Percentiles rank a stretch among this genome's conserved stretches.
Evolutionary conservation across 2,329 filamentous ascomycete genomes (phyloP).

Genomic region (Pseudocercospora pini-densiflorae): DNA sequence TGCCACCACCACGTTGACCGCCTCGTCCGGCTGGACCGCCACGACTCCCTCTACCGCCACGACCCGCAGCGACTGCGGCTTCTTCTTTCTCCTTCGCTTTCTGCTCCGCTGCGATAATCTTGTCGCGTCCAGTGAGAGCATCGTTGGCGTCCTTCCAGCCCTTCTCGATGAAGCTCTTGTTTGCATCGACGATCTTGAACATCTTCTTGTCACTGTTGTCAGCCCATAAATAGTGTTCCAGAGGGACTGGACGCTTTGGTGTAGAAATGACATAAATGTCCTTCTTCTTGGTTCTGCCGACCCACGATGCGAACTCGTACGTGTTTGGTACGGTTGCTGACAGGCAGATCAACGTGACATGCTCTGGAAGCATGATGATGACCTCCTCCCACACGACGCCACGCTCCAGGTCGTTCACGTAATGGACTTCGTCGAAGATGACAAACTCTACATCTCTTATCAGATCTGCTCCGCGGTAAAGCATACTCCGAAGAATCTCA

Average conservation of each 20-base stretch:
- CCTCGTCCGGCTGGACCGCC: conserved; percentile 59
- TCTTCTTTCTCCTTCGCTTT: conserved; percentile 53
- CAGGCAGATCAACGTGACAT: conserved; percentile 91
- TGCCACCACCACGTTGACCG: conserved; percentile 50
- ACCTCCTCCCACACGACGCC: conserved; percentile 99
- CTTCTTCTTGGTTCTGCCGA: conserved; percentile 96
- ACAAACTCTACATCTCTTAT: conserved; percentile 98
- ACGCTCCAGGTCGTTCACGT: conserved; percentile 93
- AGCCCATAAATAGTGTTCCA: conserved; percentile 97
- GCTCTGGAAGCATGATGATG: conserved; percentile 98
- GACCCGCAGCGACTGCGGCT: conserved; percentile 53
- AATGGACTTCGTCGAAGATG: conserved; percentile 98
- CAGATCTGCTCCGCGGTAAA: conserved; percentile 92
- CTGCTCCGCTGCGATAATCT: conserved; percentile 60
- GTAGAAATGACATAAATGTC: conserved; percentile 99
- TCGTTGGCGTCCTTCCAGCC: conserved; percentile 95
- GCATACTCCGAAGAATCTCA: conserved; percentile 96
- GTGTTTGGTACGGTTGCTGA: conserved; percentile 98
- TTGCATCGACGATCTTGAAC: conserved; percentile 90
- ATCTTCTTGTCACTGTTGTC: conserved; percentile 73
- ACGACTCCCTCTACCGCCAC: conserved; percentile 56
- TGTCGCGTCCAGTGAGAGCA: conserved; percentile 80
- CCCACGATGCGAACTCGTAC: conserved; percentile 97
- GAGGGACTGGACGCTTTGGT: conserved; percentile 87
- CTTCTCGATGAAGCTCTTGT: conserved; percentile 88